These are phyloP conservation scores for Ophiostoma australiae DNA, from an alignment of 2,329 filamentous ascomycete species.

Conservation along the genomic window DNA sequence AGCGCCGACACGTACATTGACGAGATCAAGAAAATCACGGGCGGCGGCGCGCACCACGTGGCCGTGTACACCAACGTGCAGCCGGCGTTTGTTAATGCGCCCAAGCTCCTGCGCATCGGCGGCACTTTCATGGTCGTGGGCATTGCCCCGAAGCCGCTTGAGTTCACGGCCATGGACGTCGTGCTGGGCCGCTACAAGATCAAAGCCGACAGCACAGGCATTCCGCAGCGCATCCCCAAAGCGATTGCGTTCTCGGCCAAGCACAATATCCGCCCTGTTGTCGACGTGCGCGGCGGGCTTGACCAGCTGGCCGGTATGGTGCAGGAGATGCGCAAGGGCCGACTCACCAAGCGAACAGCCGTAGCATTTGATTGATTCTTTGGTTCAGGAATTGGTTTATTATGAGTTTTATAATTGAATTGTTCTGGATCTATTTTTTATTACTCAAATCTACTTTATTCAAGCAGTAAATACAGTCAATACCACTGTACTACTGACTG, in stretches of 20 bases:
- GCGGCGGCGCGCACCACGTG: slow-evolving; percentile 39
- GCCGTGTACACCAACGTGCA: slow-evolving; percentile 40
- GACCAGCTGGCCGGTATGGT: slow-evolving; percentile 39
- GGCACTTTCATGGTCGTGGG: slow-evolving; percentile 43
- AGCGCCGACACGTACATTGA: slow-evolving; percentile 35
- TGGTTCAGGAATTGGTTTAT: neutral
- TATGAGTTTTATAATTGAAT: no score
- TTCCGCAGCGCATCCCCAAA: slow-evolving; percentile 41
- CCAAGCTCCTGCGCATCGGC: slow-evolving; percentile 36
- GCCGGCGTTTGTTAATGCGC: slow-evolving; percentile 37
- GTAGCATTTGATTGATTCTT: slow-evolving; percentile 20
- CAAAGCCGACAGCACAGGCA: slow-evolving; percentile 41
- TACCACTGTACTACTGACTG: slow-evolving; percentile 12
- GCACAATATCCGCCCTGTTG: slow-evolving; percentile 39
- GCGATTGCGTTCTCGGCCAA: slow-evolving; percentile 42
- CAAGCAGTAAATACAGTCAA: no score
- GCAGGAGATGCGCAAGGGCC: slow-evolving; percentile 36
- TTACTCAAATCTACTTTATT: neutral
- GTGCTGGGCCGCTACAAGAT: slow-evolving; percentile 39
- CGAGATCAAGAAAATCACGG: slow-evolving; percentile 40
- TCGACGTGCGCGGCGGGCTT: slow-evolving; percentile 37
- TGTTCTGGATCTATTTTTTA: neutral
- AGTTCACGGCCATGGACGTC: slow-evolving; percentile 38
- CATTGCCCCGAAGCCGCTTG: slow-evolving; percentile 37
- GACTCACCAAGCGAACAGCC: slow-evolving; percentile 20